phyloP scores from a whole-genome alignment of 1,139 yeast genomes.

The Taphrina populina region DNA sequence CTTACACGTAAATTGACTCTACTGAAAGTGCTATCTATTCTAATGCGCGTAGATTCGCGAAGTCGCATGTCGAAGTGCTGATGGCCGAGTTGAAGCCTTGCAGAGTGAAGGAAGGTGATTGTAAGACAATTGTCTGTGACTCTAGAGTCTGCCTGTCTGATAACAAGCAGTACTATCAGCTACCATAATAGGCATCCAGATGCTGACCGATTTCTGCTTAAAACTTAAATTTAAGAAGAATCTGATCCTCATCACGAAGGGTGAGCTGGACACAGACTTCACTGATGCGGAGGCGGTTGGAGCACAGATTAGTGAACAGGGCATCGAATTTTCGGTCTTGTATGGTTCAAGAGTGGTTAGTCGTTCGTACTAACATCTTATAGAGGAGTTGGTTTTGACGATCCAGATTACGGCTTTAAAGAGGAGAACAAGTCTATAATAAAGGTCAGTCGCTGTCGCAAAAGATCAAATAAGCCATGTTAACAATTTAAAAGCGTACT shows the following conservation, averaged over 20 bases:
- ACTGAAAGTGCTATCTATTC: conserved; percentile 6
- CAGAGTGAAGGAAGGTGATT: conserved; percentile 43
- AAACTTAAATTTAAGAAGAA: conserved; percentile 46
- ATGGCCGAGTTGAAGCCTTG: conserved; percentile 41
- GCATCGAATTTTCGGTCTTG: conserved; percentile 41
- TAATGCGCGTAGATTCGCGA: conserved; percentile 39
- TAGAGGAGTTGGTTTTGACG: conserved; percentile 46
- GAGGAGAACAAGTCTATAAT: conserved; percentile 41
- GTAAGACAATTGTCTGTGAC: conserved; percentile 24
- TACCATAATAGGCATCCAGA: conserved; percentile 45
- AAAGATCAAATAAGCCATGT: background rate
- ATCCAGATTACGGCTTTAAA: conserved; percentile 41
- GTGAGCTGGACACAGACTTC: conserved; percentile 39
- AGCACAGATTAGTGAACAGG: conserved; percentile 37
- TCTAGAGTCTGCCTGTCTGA: conserved; percentile 30
- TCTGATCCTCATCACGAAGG: conserved; percentile 54
- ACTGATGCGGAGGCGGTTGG: conserved; percentile 38
- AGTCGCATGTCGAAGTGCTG: conserved; percentile 42
- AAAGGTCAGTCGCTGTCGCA: conserved; percentile 34
- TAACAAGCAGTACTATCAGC: conserved; percentile 40
- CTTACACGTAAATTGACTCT: conserved; percentile 3
- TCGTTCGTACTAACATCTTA: background rate
- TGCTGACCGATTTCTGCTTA: conserved; percentile 44
- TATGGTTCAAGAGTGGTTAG: conserved; percentile 14
- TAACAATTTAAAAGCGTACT: background rate